A percentile compares a stretch with the other conserved stretches of the same genome.
Evolutionary conservation across 1,284 basidiomycete genomes (phyloP).

Genomic region (Pterula multifida): DNA sequence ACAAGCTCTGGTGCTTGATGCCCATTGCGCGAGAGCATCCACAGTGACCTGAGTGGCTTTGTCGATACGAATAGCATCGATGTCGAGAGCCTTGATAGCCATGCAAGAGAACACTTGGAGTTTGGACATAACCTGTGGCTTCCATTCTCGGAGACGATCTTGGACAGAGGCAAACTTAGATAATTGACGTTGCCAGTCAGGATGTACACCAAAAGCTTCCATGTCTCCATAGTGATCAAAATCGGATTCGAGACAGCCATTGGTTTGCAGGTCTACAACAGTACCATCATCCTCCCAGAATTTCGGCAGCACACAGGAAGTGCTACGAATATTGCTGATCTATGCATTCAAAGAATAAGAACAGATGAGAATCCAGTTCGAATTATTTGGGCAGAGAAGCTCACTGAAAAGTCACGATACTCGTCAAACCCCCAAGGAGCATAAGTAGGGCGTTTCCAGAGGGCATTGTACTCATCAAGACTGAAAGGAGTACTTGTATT

Average conservation of each 20-base stretch:
- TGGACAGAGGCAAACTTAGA: constrained; percentile 92
- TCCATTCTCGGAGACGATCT: constrained; percentile 87
- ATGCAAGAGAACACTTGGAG: constrained; percentile 74
- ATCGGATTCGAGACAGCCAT: constrained; percentile 70
- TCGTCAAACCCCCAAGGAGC: constrained; percentile 75
- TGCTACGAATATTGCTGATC: constrained; percentile 57
- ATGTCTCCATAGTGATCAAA: constrained; percentile 93
- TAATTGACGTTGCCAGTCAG: constrained; percentile 88
- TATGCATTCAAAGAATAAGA: constrained; percentile 17
- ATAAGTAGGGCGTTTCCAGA: constrained; percentile 70
- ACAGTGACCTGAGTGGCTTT: constrained; percentile 87
- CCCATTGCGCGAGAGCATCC: constrained; percentile 68
- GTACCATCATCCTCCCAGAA: constrained; percentile 73
- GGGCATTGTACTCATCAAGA: constrained; percentile 58
- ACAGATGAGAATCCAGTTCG: constrained; percentile 3
- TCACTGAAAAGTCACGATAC: constrained; percentile 72
- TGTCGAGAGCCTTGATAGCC: constrained; percentile 74
- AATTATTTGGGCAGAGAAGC: constrained; percentile 9
- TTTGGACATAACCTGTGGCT: constrained; percentile 61
- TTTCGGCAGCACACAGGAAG: constrained; percentile 60
- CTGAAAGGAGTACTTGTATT: constrained; percentile 74
- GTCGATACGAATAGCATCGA: constrained; percentile 89
- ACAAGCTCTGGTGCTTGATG: constrained; percentile 60
- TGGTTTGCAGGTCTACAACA: constrained; percentile 39
- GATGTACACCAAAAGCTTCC: constrained; percentile 91